Evolutionary conservation across 139 green algal genomes (phyloP).

Genomic region (Chlorella sp.): DNA sequence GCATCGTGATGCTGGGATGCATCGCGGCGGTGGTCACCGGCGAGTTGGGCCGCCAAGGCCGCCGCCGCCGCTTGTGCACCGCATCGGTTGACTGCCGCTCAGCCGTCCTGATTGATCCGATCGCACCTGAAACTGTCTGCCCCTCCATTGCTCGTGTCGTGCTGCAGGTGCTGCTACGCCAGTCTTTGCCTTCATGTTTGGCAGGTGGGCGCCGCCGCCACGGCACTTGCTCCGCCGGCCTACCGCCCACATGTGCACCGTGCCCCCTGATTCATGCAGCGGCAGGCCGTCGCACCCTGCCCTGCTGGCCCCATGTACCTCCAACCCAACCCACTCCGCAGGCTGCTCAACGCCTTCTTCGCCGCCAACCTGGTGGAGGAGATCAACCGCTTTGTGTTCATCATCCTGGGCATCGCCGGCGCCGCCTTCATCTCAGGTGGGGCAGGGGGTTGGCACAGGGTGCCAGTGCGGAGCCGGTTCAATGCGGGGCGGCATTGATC

Average conservation of each 20-base stretch:
- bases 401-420: constrained; percentile 10
- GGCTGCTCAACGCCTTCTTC: constrained; percentile 14
- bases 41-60: not conserved
- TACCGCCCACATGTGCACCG: too few relatives aligned
- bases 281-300: too few relatives aligned
- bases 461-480: too few relatives aligned
- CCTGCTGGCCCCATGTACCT: too few relatives aligned
- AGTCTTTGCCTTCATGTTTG: constrained; percentile 3
- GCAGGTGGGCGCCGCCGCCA: not conserved
- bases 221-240: too few relatives aligned
- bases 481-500: too few relatives aligned
- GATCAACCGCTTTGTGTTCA: not conserved
- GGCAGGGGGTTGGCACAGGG: not conserved
- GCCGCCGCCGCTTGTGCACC: not conserved
- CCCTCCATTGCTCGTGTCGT: not conserved
- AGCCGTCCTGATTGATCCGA: not conserved
- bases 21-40: not conserved
- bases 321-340: too few relatives aligned
- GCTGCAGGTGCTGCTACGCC: constrained; percentile 15
- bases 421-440: not conserved
- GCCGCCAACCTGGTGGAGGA: not conserved
- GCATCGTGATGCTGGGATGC: constrained; percentile 1
- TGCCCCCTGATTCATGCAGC: too few relatives aligned
- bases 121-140: too few relatives aligned
- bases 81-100: too few relatives aligned